phyloP scores from a whole-genome alignment of 345 rosid species.

The Pugionium dolabratum region DNA sequence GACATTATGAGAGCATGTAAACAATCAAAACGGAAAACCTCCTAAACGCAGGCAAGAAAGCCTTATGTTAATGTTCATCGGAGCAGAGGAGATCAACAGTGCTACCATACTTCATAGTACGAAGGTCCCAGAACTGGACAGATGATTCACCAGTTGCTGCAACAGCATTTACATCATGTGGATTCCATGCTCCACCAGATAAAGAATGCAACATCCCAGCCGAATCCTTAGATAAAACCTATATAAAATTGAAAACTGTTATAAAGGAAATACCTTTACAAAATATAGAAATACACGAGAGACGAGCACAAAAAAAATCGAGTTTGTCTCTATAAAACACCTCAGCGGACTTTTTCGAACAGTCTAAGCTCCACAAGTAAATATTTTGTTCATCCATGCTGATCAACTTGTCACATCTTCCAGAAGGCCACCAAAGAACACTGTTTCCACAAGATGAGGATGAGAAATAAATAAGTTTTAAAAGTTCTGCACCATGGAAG shows the following conservation, averaged over 20 bases:
- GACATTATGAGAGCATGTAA: not conserved
- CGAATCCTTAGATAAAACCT: constrained; percentile 82
- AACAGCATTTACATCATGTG: constrained; percentile 75
- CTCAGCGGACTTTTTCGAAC: constrained; percentile 75
- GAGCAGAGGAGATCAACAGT: constrained; percentile 21
- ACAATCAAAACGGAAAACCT: not conserved
- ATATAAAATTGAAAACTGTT: constrained; percentile 11
- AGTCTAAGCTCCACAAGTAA: constrained; percentile 77
- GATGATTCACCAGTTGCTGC: constrained; percentile 91
- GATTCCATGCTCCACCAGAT: constrained; percentile 95
- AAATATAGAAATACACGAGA: not conserved
- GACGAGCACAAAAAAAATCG: not conserved
- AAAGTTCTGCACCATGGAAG: not conserved
- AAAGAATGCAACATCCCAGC: constrained; percentile 80
- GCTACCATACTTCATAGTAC: constrained; percentile 72
- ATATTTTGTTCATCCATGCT: constrained; percentile 82
- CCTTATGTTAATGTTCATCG: not conserved
- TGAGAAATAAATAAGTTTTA: not conserved
- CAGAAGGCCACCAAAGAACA: constrained; percentile 88
- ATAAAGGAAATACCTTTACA: not conserved
- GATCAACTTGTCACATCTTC: constrained; percentile 77
- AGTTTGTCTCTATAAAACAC: constrained; percentile 37
- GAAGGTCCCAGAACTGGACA: constrained; percentile 85
- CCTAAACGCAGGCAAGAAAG: constrained; percentile 11
- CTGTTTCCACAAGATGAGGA: constrained; percentile 38